Evolutionary conservation across 1,284 basidiomycete genomes (phyloP).

Genomic region (Rhodotorula mucilaginosa): DNA sequence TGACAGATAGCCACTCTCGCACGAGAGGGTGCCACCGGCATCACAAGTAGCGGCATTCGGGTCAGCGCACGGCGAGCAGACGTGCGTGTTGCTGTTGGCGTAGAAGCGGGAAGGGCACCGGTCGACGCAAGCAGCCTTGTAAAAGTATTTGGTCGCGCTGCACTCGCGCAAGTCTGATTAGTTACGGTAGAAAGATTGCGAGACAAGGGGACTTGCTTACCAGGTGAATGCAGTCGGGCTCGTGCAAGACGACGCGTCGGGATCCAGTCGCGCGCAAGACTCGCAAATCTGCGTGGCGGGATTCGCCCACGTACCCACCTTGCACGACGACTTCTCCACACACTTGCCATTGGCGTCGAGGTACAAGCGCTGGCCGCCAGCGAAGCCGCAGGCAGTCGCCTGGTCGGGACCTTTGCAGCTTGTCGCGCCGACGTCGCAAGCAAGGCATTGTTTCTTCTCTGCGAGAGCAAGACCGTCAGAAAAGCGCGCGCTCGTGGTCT

Average conservation of each 20-base stretch:
- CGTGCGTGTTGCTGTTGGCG: background rate
- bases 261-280: background rate
- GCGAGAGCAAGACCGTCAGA: background rate
- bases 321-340: background rate
- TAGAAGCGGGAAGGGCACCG: slow-evolving; percentile 7
- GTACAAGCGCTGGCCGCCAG: background rate
- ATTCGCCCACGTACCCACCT: background rate
- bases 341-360: slow-evolving; percentile 5
- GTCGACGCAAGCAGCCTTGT: slow-evolving; percentile 3
- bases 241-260: slow-evolving; percentile 2
- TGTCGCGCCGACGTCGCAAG: slow-evolving; percentile 2
- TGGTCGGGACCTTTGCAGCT: background rate
- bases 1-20: background rate
- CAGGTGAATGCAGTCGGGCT: slow-evolving; percentile 2
- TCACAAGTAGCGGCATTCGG: background rate
- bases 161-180: background rate
- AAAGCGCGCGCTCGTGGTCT: too few species aligned
- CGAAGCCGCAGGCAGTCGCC: background rate
- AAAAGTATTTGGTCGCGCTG: slow-evolving; percentile 1
- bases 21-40: background rate
- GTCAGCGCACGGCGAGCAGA: slow-evolving; percentile 10
- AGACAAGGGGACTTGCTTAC: background rate
- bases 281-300: slow-evolving; percentile 4
- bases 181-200: background rate
- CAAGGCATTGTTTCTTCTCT: background rate